Percentiles rank a stretch among this genome's conserved stretches.
Conservation (phyloP, 2,329 filamentous ascomycete species). For the Fusarium zealandicum region DNA sequence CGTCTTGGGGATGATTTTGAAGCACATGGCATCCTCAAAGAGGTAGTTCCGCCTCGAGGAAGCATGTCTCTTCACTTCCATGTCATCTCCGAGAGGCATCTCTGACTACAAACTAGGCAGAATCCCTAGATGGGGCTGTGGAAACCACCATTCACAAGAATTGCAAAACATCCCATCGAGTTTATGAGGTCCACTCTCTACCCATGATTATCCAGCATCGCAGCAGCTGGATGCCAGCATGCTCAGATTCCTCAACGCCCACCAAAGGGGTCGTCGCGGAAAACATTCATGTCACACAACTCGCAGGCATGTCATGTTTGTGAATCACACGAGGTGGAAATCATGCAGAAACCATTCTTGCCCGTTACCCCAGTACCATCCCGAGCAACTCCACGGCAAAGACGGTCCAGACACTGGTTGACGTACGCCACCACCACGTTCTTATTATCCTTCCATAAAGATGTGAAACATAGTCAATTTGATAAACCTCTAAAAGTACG, state of each 20-base stretch:
- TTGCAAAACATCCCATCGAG: background rate
- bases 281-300: background rate
- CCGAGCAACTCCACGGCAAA: background rate
- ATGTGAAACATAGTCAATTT: conserved; percentile 14
- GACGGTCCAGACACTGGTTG: conserved; percentile 1
- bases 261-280: background rate
- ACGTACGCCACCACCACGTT: conserved; percentile 8
- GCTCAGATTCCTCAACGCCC: background rate
- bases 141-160: background rate
- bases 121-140: too few species aligned
- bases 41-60: background rate
- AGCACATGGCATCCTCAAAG: background rate
- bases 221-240: conserved; percentile 2
- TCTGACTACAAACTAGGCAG: too few species aligned
- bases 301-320: background rate
- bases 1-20: conserved; percentile 10
- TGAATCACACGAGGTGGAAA: conserved; percentile 6
- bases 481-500: conserved; percentile 8
- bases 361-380: conserved; percentile 16
- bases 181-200: background rate
- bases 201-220: background rate
- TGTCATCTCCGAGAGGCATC: too few species aligned
- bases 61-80: too few species aligned
- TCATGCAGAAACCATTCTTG: background rate
- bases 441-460: background rate